These are phyloP conservation scores for Middelhovenomyces tepae DNA, from an alignment of 805 yeast species.

Conservation along the genomic window DNA sequence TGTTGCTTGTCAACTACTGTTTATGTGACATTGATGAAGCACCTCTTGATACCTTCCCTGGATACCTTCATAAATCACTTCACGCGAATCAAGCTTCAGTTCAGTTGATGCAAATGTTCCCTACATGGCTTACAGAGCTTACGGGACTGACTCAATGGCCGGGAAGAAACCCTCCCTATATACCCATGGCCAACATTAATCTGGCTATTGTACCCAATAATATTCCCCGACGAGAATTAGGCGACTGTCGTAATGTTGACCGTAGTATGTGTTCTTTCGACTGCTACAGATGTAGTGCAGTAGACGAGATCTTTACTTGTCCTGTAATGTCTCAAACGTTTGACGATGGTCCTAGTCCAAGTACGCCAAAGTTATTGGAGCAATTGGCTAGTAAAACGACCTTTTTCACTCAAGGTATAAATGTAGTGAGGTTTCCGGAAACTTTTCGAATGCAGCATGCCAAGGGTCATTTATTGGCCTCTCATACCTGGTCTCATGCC, in stretches of 20 bases:
- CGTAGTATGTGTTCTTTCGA: constrained; percentile 71
- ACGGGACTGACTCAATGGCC: constrained; percentile 83
- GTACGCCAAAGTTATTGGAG: constrained; percentile 52
- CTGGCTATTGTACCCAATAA: constrained; percentile 43
- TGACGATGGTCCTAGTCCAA: constrained; percentile 88
- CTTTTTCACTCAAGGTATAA: constrained; percentile 78
- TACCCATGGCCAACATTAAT: constrained; percentile 59
- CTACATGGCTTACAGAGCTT: constrained; percentile 66
- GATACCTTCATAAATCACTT: too few species aligned
- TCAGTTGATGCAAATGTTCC: constrained; percentile 43
- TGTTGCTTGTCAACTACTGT: too few species aligned
- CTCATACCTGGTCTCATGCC: constrained; percentile 91
- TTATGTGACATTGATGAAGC: too few species aligned
- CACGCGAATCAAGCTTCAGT: not conserved
- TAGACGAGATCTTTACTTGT: constrained; percentile 72
- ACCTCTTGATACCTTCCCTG: too few species aligned
- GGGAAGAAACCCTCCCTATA: constrained; percentile 76
- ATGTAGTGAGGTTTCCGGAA: constrained; percentile 70
- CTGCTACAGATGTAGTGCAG: constrained; percentile 67
- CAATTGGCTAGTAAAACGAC: constrained; percentile 54
- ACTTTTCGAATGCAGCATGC: constrained; percentile 47
- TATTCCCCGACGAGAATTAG: constrained; percentile 26
- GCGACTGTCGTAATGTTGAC: constrained; percentile 45
- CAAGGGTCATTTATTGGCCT: constrained; percentile 71
- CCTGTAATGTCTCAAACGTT: constrained; percentile 73